Evolutionary conservation across 495 filamentous ascomycete genomes (phyloP), one percentile per base, ranked within the genome.

Genomic region (Penicillium paradoxum): DNA sequence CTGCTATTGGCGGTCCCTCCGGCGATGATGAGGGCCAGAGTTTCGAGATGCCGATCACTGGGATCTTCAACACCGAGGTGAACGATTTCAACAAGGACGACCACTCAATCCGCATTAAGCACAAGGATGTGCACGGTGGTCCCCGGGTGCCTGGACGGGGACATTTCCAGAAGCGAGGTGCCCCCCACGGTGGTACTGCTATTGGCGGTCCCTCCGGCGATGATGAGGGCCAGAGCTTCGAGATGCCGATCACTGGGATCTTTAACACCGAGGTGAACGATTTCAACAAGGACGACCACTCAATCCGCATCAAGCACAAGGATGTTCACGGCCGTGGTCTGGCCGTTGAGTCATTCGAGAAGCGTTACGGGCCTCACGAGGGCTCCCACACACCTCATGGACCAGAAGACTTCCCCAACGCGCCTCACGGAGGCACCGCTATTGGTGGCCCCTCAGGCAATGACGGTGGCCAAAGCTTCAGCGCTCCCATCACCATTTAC

Each of bases 11-110:
- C n/a, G 62, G 60, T 2, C 57, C 64, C 5, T 56, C 52, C 29
- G 66, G 66, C n/a, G 24, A 68, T 11, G 69, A 72, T 43, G 59
- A 58, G 6, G 69, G 65, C 21, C 65, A 70, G 46, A 25, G 14
- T 11, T 63, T 63, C n/a, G 46, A 55, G 30, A 55, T 62, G 43
- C 58, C 62, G 6, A 60, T 58, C n/a, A 51, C 50, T 21, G 63
- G 55, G n/a, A 42, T 49, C 24, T 59, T 59, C 33, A 32, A 54
- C 33, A 63, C 59, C 1, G 36, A 46, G 1, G 47, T 65, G 14
- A 55, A 60, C 19, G 63, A 68, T n/a, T 34, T 21, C 6, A 40
- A 54, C 50, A 41, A 57, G 27, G 69, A 71, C 30, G 64, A 71
- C 30, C 68, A 71, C 54, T 68, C 64, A 1, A 58, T 62, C 13